Evolutionary conservation across 2,329 filamentous ascomycete genomes (phyloP), one percentile per base, ranked within the genome.

Genomic region (Diaporthe longicolla): DNA sequence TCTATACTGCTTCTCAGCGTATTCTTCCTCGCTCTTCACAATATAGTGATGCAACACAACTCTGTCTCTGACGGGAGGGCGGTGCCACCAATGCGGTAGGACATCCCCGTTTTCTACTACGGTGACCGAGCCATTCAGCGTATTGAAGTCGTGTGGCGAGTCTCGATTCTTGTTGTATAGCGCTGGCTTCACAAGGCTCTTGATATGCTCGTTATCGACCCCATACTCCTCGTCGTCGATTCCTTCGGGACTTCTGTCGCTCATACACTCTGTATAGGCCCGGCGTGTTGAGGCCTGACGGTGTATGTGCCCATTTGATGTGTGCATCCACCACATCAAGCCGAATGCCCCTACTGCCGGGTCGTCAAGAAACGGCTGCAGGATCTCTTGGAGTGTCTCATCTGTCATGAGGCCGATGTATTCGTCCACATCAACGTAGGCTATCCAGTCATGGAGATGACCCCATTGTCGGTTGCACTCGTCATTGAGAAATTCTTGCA

Each of bases 11-110:
- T 71, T 71, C 29, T 71, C 50, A 6, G 57, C 37, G n/a, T 71
- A 82, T 70, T 83, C 78, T 72, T 80, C 78, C n/a, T 74, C 74
- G 70, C 80, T 82, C 77, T 82, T 81, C 40, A 80, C 75, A 13
- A 79, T 78, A 73, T 82, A 83, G 71, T 82, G 81, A 76, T 82
- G 81, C 58, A 83, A 58, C 0, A 75, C 77, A 58, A 83, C 76
- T 24, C 79, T 73, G 54, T 80, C 74, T 50, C 79, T 78, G 6
- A 79, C 81, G 45, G 81, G 79, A 21, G 81, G 80, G 43, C 72
- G 73, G 24, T 55, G 10, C 81, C 75, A 58, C 74, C 79, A 50
- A 11, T 45, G 32, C 13, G 37, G 35, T 15, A 63, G 24, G 4
- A 78, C 40, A 43, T 80, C 78, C 9, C 78, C 77, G 54, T 79